phyloP scores from a whole-genome alignment of 2,329 filamentous ascomycete genomes.

The Phyllosticta ampelicida region DNA sequence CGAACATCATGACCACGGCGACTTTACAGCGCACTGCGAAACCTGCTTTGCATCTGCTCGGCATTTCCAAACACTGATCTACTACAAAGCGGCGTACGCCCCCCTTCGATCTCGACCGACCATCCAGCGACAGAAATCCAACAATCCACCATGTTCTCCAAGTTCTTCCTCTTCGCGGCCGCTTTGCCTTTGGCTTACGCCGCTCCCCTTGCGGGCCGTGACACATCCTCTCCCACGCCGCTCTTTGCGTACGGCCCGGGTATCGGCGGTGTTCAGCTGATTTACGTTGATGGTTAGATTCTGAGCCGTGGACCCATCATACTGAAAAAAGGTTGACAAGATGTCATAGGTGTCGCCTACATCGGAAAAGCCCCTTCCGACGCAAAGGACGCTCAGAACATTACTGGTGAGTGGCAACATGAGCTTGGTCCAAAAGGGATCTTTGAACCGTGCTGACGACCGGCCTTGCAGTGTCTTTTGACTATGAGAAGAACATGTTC shows the following conservation, averaged over 20 bases:
- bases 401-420: neutral
- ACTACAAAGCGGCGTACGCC: neutral
- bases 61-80: neutral
- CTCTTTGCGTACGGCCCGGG: constrained; percentile 1
- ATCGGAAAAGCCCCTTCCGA: neutral
- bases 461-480: neutral
- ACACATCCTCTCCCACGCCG: neutral
- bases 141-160: neutral
- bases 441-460: neutral
- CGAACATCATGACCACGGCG: neutral
- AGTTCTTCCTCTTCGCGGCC: neutral
- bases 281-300: constrained; percentile 1
- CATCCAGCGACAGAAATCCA: neutral
- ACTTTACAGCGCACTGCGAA: neutral
- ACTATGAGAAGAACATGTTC: neutral
- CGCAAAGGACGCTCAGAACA: neutral
- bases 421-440: neutral
- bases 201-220: neutral
- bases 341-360: neutral
- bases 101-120: neutral
- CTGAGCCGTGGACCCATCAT: neutral
- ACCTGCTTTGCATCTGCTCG: neutral
- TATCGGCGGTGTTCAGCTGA: neutral
- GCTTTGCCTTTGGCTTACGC: neutral
- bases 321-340: neutral